A percentile compares a stretch with the other conserved stretches of the same genome.
Conservation (phyloP, 2,329 filamentous ascomycete genomes). For the Pseudocercospora eumusae region DNA sequence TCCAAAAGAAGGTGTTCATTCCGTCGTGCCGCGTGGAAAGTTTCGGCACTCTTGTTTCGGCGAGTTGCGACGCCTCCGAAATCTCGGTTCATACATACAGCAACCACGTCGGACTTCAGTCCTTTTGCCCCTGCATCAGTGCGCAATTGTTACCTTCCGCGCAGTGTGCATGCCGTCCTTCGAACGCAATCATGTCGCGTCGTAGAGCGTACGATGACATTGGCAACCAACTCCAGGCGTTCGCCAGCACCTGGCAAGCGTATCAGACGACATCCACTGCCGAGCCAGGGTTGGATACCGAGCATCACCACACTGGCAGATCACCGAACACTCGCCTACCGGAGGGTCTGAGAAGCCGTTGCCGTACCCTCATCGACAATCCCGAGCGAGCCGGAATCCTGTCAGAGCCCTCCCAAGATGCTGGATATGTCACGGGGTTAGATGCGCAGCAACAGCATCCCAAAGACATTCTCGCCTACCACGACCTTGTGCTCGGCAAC, state of each 20-base stretch:
- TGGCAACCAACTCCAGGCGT: background rate
- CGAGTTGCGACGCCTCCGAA: background rate
- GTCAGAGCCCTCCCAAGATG: background rate
- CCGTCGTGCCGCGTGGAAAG: background rate
- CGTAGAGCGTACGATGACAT: too few relatives aligned
- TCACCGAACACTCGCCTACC: conserved; percentile 6
- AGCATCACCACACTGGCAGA: background rate
- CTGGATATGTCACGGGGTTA: conserved; percentile 3
- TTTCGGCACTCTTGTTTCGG: background rate
- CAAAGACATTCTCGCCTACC: background rate
- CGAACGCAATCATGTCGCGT: background rate
- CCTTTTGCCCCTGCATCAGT: background rate
- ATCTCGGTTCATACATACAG: background rate
- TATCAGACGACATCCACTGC: conserved; percentile 3
- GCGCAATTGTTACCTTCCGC: background rate
- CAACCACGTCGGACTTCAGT: background rate
- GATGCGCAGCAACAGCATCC: background rate
- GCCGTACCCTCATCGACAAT: conserved; percentile 1
- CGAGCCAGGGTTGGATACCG: conserved; percentile 3
- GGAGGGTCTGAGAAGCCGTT: background rate
- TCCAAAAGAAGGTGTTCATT: background rate
- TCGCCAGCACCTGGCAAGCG: conserved; percentile 4
- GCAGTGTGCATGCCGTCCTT: background rate
- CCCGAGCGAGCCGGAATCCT: background rate
- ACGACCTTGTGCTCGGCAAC: conserved; percentile 1